Conservation (phyloP, 163 green algal species). For the Coccomyxa subellipsoidea region DNA sequence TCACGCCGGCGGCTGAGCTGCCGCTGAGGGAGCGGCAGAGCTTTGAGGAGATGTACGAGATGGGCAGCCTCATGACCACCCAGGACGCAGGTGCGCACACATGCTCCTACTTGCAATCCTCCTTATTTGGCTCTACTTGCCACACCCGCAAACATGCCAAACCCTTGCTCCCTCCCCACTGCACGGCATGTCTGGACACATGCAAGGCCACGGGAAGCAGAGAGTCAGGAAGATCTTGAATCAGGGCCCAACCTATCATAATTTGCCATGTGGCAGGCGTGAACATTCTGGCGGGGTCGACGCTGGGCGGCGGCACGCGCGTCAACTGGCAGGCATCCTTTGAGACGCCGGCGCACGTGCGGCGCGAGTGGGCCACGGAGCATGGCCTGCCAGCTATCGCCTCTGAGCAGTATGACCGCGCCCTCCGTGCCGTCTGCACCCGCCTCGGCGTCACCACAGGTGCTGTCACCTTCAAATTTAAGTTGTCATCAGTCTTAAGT, state of each 20-base stretch:
- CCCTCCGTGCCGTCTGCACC: conserved; percentile 54
- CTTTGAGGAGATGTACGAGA: conserved; percentile 60
- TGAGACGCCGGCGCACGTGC: conserved; percentile 61
- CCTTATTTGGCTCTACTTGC: too few relatives aligned
- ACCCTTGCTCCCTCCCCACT: too few relatives aligned
- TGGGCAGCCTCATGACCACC: conserved; percentile 44
- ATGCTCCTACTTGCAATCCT: not conserved
- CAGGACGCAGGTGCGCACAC: conserved; percentile 30
- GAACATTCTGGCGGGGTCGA: conserved; percentile 59
- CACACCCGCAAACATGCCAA: too few relatives aligned
- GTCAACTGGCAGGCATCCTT: conserved; percentile 74
- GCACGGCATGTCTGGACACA: too few relatives aligned
- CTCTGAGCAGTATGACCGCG: conserved; percentile 30
- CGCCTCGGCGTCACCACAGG: conserved; percentile 48
- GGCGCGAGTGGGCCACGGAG: conserved; percentile 50
- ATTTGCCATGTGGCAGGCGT: conserved; percentile 32
- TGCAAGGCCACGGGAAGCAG: too few relatives aligned
- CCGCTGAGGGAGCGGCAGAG: conserved; percentile 45
- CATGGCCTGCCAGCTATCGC: conserved; percentile 41
- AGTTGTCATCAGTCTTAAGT: too few relatives aligned
- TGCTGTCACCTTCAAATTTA: too few relatives aligned
- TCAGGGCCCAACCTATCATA: too few relatives aligned
- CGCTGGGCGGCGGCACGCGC: conserved; percentile 65
- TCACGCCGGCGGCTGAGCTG: conserved; percentile 34
- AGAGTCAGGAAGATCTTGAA: too few relatives aligned